These are phyloP conservation scores for Alternaria burnsii DNA, from an alignment of 2,329 filamentous ascomycete species.

Conservation along the genomic window DNA sequence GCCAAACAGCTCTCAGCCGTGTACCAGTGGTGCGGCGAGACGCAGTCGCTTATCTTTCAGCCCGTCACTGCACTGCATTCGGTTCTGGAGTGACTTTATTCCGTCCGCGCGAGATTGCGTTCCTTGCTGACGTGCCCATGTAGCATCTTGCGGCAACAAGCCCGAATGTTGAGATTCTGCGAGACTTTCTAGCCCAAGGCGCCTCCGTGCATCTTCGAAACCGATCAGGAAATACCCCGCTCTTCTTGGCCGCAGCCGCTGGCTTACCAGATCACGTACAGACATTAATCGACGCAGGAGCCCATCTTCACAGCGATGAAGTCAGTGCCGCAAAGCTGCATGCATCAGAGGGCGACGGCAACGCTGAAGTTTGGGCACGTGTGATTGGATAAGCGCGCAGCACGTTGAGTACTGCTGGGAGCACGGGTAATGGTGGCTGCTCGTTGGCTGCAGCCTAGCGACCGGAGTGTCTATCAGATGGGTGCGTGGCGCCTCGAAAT, in stretches of 20 bases:
- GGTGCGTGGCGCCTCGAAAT: slow-evolving; percentile 30
- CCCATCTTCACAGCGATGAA: slow-evolving; percentile 68
- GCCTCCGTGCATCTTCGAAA: slow-evolving; percentile 69
- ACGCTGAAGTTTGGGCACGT: slow-evolving; percentile 42
- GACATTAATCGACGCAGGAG: slow-evolving; percentile 64
- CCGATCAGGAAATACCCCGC: slow-evolving; percentile 64
- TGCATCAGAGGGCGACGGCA: slow-evolving; percentile 45
- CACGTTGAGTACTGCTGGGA: slow-evolving; percentile 25
- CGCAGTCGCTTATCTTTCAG: slow-evolving; percentile 43
- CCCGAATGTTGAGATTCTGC: slow-evolving; percentile 63
- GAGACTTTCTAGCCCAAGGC: slow-evolving; percentile 64
- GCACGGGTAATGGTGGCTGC: slow-evolving; percentile 41
- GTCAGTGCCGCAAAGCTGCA: slow-evolving; percentile 60
- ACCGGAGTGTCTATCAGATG: slow-evolving; percentile 24
- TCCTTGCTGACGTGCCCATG: slow-evolving; percentile 38
- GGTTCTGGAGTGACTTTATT: slow-evolving; percentile 36
- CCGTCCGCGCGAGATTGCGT: slow-evolving; percentile 39
- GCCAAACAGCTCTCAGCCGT: slow-evolving; percentile 34
- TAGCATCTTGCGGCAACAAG: slow-evolving; percentile 67
- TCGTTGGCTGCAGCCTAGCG: slow-evolving; percentile 30
- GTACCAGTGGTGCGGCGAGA: slow-evolving; percentile 33
- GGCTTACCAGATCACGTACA: slow-evolving; percentile 63
- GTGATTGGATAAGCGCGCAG: slow-evolving; percentile 41
- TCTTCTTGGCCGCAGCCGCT: slow-evolving; percentile 67
- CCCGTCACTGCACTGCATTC: slow-evolving; percentile 21